These are phyloP conservation scores for Meyerozyma smithsonii DNA, from an alignment of 1,139 yeast genomes.

Conservation along the genomic window DNA sequence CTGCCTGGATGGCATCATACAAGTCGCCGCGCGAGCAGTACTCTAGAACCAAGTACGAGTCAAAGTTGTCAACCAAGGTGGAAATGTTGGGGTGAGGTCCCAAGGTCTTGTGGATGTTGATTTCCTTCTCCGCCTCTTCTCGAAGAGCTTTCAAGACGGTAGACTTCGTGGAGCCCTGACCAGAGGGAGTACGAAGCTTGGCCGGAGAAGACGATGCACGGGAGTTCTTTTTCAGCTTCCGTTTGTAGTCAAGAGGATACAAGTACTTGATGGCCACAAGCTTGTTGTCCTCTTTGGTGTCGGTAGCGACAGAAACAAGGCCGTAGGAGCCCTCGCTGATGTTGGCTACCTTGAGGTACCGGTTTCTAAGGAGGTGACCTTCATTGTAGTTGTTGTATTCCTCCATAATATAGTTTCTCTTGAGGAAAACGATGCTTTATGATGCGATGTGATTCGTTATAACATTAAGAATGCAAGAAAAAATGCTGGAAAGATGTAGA, in stretches of 20 bases:
- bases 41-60: constrained; percentile 76
- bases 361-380: constrained; percentile 57
- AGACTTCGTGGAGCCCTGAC: constrained; percentile 6
- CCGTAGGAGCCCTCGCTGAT: constrained; percentile 95
- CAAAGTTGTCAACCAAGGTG: constrained; percentile 69
- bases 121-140: constrained; percentile 76
- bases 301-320: constrained; percentile 81
- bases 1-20: constrained; percentile 85
- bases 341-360: constrained; percentile 69
- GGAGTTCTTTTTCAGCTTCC: constrained; percentile 12
- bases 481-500: too few species aligned
- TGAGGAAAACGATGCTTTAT: not conserved
- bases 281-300: constrained; percentile 42
- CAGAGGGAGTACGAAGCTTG: constrained; percentile 20
- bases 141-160: constrained; percentile 31
- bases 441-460: not conserved
- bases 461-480: not conserved
- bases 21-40: constrained; percentile 90
- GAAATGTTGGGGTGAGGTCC: constrained; percentile 67
- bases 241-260: constrained; percentile 42
- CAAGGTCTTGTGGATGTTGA: constrained; percentile 63
- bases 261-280: constrained; percentile 86
- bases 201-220: constrained; percentile 39
- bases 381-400: constrained; percentile 51
- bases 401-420: constrained; percentile 25